Evolutionary conservation across 257 asterid genomes (phyloP), one percentile per base, ranked within the genome.

Genomic region (Rehmannia glutinosa): DNA sequence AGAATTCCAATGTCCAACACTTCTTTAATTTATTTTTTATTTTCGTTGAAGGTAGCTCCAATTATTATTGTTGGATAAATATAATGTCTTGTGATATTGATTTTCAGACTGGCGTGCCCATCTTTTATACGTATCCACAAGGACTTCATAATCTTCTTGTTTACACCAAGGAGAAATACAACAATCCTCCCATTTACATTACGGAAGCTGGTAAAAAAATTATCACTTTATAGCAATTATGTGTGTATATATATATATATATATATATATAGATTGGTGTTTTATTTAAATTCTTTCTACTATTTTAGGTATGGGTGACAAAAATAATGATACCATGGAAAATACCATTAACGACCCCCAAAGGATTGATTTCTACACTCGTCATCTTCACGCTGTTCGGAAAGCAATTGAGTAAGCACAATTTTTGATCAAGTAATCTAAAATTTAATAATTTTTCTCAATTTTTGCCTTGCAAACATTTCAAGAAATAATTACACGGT

Each of bases 151-250:
- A 81, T 39, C 72, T 83, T 43, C 73, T 80, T 0, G 27, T 51
- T 15, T 71, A 83, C 63, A 67, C 75, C 25, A 84, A 81, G 80
- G 20, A 70, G 20, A 62, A 73, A 1, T 84, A 79, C 81, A 77
- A 77, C 1, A 72, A 75, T 45, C 85, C 85, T 1, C 58, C 10
- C 16, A 74, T 81, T 39, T 77, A 74, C 21, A 61, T 84, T 20
- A 84, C 85, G 0, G 90, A 79, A 73, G 72, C 64, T 32, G 90
- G 87, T 78, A 61, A 3, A 6, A 6, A n/a, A 6, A 3, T 27
- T 3, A 11, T 0, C 12, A 1, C 30, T 6, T 0, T 5, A 2
- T 36, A 38, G 1, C 4, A 9, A 24, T 15, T 8, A 33, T 7
- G n/a, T n/a, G n/a, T n/a, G n/a, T 50, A 17, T 64, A 1, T 43